Conservation (phyloP, 2,329 filamentous ascomycete genomes). For the Colletotrichum sp. region DNA sequence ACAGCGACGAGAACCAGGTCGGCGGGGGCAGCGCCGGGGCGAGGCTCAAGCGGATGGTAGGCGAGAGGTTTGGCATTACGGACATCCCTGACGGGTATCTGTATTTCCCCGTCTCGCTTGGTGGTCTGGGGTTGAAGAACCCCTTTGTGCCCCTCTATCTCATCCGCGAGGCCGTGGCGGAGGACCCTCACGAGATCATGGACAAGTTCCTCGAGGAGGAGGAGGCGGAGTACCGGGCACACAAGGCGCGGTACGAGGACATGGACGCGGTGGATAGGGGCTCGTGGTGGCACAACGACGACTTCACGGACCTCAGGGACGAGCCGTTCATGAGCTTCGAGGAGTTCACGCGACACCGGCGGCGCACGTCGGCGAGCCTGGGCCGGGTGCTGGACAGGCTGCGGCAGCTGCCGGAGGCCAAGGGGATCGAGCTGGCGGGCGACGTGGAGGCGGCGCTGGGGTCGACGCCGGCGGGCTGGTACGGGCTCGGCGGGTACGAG, state of each 20-base stretch:
- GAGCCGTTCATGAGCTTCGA: slow-evolving; percentile 41
- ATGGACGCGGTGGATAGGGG: slow-evolving; percentile 8
- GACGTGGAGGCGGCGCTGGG: slow-evolving; percentile 23
- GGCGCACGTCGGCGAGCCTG: slow-evolving; percentile 32
- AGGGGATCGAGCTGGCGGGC: slow-evolving; percentile 27
- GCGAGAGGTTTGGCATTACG: slow-evolving; percentile 48
- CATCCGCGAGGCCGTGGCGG: slow-evolving; percentile 26
- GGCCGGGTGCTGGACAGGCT: slow-evolving; percentile 31
- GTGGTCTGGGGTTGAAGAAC: slow-evolving; percentile 44
- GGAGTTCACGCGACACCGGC: slow-evolving; percentile 39
- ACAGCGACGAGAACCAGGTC: background rate
- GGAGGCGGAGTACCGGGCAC: slow-evolving; percentile 33
- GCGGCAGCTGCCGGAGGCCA: slow-evolving; percentile 28
- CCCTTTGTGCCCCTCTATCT: slow-evolving; percentile 32
- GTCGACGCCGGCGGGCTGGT: slow-evolving; percentile 20
- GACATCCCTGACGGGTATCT: slow-evolving; percentile 44
- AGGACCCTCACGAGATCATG: slow-evolving; percentile 27
- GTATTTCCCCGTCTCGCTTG: slow-evolving; percentile 42
- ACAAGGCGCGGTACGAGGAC: slow-evolving; percentile 36
- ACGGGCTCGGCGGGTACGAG: slow-evolving; percentile 31
- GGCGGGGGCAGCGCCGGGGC: slow-evolving; percentile 32
- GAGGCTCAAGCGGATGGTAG: slow-evolving; percentile 52
- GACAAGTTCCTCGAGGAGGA: slow-evolving; percentile 34
- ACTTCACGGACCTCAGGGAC: slow-evolving; percentile 18
- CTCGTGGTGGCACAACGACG: slow-evolving; percentile 8